phyloP scores from a whole-genome alignment of 2,329 filamentous ascomycete genomes.

The Neopestalotiopsis sp. region DNA sequence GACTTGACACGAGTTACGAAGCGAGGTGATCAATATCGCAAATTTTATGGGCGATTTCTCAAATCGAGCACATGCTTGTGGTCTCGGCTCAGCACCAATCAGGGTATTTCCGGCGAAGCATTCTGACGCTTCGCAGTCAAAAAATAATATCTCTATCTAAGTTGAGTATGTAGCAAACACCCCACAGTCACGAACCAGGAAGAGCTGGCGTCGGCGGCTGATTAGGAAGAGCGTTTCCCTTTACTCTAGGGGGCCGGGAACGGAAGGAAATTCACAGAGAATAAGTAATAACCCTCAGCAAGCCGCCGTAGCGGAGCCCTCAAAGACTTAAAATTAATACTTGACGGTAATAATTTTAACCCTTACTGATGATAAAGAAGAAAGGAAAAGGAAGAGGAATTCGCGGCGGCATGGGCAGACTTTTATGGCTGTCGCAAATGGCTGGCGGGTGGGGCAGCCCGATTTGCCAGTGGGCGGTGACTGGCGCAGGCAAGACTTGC shows the following conservation, averaged over 20 bases:
- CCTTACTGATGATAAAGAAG: constrained; percentile 42
- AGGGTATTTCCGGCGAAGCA: too few species aligned
- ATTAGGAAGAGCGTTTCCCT: constrained; percentile 36
- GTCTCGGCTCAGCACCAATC: too few species aligned
- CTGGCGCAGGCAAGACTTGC: not conserved
- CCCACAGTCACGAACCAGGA: constrained; percentile 42
- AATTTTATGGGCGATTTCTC: too few species aligned
- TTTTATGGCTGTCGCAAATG: constrained; percentile 19
- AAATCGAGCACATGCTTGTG: too few species aligned
- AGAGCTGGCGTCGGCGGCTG: constrained; percentile 41
- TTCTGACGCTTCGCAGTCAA: not conserved
- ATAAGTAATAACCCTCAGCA: constrained; percentile 40
- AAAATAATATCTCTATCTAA: not conserved
- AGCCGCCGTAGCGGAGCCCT: constrained; percentile 40
- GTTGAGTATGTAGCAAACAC: constrained; percentile 36
- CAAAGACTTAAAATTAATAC: constrained; percentile 39
- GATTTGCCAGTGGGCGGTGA: not conserved
- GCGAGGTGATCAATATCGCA: too few species aligned
- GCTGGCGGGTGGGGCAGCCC: constrained; percentile 2
- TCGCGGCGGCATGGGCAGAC: constrained; percentile 14
- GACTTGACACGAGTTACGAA: too few species aligned
- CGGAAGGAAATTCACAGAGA: constrained; percentile 40
- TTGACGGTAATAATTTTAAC: constrained; percentile 42
- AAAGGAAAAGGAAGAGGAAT: constrained; percentile 26
- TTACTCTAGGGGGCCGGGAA: constrained; percentile 41